phyloP scores from a whole-genome alignment of 805 yeast genomes.

The Pichia membranifaciens region DNA sequence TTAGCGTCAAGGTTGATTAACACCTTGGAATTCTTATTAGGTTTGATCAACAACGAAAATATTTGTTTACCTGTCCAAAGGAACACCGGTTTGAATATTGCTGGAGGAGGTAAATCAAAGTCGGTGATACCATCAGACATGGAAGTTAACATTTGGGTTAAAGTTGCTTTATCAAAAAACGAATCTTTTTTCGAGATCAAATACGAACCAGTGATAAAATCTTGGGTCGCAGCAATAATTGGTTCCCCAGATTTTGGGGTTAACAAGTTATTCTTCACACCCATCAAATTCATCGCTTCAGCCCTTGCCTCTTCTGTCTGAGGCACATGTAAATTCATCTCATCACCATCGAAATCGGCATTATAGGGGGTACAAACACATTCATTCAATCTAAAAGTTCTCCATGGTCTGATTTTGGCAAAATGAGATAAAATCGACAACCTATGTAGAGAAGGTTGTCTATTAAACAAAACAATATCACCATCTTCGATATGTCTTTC shows the following conservation, averaged over 20 bases:
- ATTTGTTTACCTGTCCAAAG: slow-evolving; percentile 98
- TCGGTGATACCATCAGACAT: slow-evolving; percentile 90
- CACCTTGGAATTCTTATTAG: slow-evolving; percentile 71
- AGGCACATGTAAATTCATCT: slow-evolving; percentile 97
- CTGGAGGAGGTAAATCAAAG: slow-evolving; percentile 93
- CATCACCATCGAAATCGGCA: slow-evolving; percentile 99
- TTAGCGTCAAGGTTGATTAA: slow-evolving; percentile 90
- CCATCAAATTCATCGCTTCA: slow-evolving; percentile 98
- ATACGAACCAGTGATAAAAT: slow-evolving; percentile 95
- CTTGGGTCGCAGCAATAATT: slow-evolving; percentile 98
- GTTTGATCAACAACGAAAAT: slow-evolving; percentile 79
- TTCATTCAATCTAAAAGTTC: slow-evolving; percentile 93
- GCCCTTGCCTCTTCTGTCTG: slow-evolving; percentile 99
- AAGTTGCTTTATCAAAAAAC: slow-evolving; percentile 80
- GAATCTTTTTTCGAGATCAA: slow-evolving; percentile 90
- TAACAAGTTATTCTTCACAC: slow-evolving; percentile 87
- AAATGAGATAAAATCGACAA: slow-evolving; percentile 90
- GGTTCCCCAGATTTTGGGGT: slow-evolving; percentile 99
- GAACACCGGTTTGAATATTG: slow-evolving; percentile 80
- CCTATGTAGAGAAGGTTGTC: slow-evolving; percentile 97
- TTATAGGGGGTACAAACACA: slow-evolving; percentile 99
- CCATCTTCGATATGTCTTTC: slow-evolving; percentile 98
- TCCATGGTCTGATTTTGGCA: slow-evolving; percentile 96
- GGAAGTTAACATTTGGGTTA: slow-evolving; percentile 81
- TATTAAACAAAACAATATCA: slow-evolving; percentile 88